phyloP scores from a whole-genome alignment of 2,329 filamentous ascomycete genomes.

The Paradendryphiella salina region DNA sequence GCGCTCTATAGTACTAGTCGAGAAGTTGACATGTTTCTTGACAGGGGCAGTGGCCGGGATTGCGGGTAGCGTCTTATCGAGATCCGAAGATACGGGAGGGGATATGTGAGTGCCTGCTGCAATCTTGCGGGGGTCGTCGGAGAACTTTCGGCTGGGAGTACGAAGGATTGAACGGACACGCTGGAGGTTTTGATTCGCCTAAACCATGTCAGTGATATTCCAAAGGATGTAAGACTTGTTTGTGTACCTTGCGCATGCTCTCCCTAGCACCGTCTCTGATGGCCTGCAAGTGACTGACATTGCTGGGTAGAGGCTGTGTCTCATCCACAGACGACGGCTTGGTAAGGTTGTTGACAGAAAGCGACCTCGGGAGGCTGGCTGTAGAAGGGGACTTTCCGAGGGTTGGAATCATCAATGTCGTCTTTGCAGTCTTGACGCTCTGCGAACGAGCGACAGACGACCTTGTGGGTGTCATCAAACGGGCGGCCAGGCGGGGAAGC shows the following conservation, averaged over 20 bases:
- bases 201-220: neutral
- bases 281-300: slow-evolving; percentile 28
- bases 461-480: slow-evolving; percentile 76
- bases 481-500: slow-evolving; percentile 54
- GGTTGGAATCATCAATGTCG: slow-evolving; percentile 58
- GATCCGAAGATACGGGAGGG: slow-evolving; percentile 41
- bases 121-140: slow-evolving; percentile 61
- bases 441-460: slow-evolving; percentile 67
- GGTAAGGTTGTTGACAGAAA: too few species aligned
- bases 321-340: slow-evolving; percentile 54
- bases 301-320: slow-evolving; percentile 43
- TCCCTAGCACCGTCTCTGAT: slow-evolving; percentile 46
- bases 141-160: slow-evolving; percentile 62
- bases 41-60: slow-evolving; percentile 67
- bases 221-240: neutral
- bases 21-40: slow-evolving; percentile 82
- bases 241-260: slow-evolving; percentile 37
- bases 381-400: slow-evolving; percentile 56
- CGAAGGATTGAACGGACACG: slow-evolving; percentile 68
- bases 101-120: slow-evolving; percentile 63
- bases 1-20: slow-evolving; percentile 64
- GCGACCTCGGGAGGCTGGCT: slow-evolving; percentile 50
- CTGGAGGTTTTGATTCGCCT: slow-evolving; percentile 53
- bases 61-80: slow-evolving; percentile 59
- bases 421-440: slow-evolving; percentile 55